A percentile compares a stretch with the other conserved stretches of the same genome.
phyloP scores from a whole-genome alignment of 768 basidiomycete species.

The Mycena polygramma region DNA sequence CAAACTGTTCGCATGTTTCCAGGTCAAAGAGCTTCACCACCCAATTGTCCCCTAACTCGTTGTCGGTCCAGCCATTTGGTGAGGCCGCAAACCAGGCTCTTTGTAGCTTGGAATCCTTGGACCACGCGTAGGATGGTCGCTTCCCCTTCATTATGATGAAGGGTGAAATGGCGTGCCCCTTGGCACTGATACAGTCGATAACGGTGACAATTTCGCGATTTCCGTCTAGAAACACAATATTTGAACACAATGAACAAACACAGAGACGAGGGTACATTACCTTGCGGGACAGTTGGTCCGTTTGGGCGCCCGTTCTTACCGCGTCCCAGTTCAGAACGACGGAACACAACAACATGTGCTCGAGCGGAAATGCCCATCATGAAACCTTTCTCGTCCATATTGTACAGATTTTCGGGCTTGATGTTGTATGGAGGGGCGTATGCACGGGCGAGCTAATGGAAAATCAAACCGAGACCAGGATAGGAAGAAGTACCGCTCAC shows the following conservation, averaged over 20 bases:
- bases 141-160: conserved; percentile 25
- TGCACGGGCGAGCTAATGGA: no score
- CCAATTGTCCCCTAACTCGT: conserved; percentile 35
- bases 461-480: no score
- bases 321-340: no score
- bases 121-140: conserved; percentile 19
- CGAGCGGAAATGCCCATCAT: no score
- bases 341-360: no score
- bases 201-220: conserved; percentile 27
- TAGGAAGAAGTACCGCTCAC: no score
- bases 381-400: no score
- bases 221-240: not conserved
- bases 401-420: no score
- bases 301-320: no score
- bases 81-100: conserved; percentile 29
- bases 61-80: conserved; percentile 41
- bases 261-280: no score
- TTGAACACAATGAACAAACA: no score
- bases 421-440: no score
- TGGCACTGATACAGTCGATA: conserved; percentile 21
- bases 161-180: conserved; percentile 2
- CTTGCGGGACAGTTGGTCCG: not conserved
- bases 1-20: conserved; percentile 22
- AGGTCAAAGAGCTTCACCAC: conserved; percentile 36
- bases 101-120: conserved; percentile 17